Base-by-base conservation (phyloP, 345 rosid species). In the Psidium friedrichsthalianum region DNA sequence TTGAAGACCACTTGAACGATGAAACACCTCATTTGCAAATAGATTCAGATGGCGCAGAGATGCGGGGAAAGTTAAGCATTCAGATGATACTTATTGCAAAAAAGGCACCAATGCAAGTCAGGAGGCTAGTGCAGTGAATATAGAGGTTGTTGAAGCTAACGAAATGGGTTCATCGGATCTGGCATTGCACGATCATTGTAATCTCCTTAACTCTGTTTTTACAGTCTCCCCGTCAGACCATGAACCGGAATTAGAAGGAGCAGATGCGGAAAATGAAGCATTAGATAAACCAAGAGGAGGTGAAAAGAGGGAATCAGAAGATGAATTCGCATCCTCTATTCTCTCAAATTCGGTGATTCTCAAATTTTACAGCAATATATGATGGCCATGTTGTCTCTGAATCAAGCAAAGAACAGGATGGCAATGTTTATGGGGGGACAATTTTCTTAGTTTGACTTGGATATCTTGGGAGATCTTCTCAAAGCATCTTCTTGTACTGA, bases 401-500 rank as follows among this genome's bases (percentile, higher is more conserved):
- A 69, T 69, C 78, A 18, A 69, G 25, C 7, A 1, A 69, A 69
- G 78, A 69, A 32, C 6, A 69, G 6, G 7, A 11, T 32, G 8
- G 24, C 47, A 18, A 18, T 69, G 47, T 36, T 69, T 69, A 69
- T 36, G 78, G 78, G 47, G 78, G 8, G 47, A 69, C 6, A 69
- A 69, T 69, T 40, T 40, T 69, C 47, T 69, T 69, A 36, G 47
- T 69, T 69, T 69, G 78, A 69, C 25, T 8, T 69, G 24, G 78
- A 69, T 24, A 32, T 69, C 78, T 69, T 69, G 78, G 47, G 47
- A 69, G 78, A 69, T 36, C 47, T 69, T 36, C 24, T 69, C 24
- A 85, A 88, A 74, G 82, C 87, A 74, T 64, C 80, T 83, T 88
- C 86, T 55, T 85, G 89, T 83, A 86, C 90, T 58, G 88, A 87